Evolutionary conservation across 2,329 filamentous ascomycete genomes (phyloP), one percentile per base, ranked within the genome.

Genomic region (Colletotrichum camelliae): DNA sequence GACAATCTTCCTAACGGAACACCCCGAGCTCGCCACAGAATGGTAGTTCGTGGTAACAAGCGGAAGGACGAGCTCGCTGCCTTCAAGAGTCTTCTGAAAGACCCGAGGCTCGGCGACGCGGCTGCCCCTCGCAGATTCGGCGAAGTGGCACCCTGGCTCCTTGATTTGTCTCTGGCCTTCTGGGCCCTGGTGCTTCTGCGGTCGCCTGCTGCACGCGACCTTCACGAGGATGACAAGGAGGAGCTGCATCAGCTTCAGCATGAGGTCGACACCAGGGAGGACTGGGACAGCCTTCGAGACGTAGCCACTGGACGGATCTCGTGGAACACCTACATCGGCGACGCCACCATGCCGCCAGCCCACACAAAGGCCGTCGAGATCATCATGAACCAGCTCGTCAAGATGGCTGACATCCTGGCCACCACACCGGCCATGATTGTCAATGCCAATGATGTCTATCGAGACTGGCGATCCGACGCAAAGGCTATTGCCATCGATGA

Each of bases 401-500:
- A 79, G 15, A 76, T 77, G 4, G 79, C 76, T 31, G 75, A 76
- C 33, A 78, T 83, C 61, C 72, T 77, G 7, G 35, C 66, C 35
- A 61, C 71, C 6, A 76, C 76, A 10, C 73, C 76, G 2, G 61
- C 57, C 67, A 66, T 31, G 4, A 7, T 39, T 9, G 15, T 4
- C 24, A 27, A 10, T 6, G 18, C 13, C 5, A 37, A 6, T 18
- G 27, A 24, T 8, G 24, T 62, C 21, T 35, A 39, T 2, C 33
- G 52, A 18, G 4, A 24, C 29, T 24, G 29, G 55, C 29, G 18
- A 15, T 21, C 29, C 8, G 15, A 8, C 2, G 77, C 79, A 58
- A 61, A 66, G 13, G 79, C 65, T 6, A 62, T 81, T 27, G 78
- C 69, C 4, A 39, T 81, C 0, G 80, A 82, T 24, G 77, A 81